Evolutionary conservation across 2,329 filamentous ascomycete species (phyloP).

Genomic region (Akanthomyces dipterigenus): DNA sequence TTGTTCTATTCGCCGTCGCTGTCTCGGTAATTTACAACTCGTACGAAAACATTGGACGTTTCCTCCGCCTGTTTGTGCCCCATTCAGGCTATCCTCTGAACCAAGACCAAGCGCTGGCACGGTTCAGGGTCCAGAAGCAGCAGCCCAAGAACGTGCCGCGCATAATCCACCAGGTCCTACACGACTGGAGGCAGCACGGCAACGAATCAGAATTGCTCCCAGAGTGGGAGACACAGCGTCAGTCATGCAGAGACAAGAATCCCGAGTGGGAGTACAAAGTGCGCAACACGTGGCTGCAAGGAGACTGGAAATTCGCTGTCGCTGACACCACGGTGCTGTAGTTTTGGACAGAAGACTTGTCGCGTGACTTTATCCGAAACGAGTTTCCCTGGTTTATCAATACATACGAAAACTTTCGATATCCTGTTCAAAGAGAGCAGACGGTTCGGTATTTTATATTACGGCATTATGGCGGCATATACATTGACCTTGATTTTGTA

Average conservation of each 20-base stretch:
- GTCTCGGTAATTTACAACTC: neutral
- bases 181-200: constrained; percentile 36
- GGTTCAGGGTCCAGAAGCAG: neutral
- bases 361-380: constrained; percentile 58
- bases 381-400: constrained; percentile 68
- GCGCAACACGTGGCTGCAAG: constrained; percentile 17
- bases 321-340: constrained; percentile 23
- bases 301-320: neutral
- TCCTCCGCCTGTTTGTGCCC: constrained; percentile 2
- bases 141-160: constrained; percentile 45
- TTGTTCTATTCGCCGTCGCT: neutral
- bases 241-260: constrained; percentile 61
- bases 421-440: constrained; percentile 66
- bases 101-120: constrained; percentile 9
- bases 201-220: constrained; percentile 57
- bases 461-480: constrained; percentile 64
- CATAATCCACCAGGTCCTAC: constrained; percentile 63
- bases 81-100: constrained; percentile 5
- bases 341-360: constrained; percentile 66
- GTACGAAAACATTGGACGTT: neutral
- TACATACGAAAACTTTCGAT: constrained; percentile 62
- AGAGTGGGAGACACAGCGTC: constrained; percentile 58
- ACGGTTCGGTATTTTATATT: constrained; percentile 69
- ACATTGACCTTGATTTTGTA: constrained; percentile 49
- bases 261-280: constrained; percentile 69